Evolutionary conservation across 441 rosid genomes (phyloP), one percentile per base, ranked within the genome.

Genomic region (Arabidopsis lyrata): DNA sequence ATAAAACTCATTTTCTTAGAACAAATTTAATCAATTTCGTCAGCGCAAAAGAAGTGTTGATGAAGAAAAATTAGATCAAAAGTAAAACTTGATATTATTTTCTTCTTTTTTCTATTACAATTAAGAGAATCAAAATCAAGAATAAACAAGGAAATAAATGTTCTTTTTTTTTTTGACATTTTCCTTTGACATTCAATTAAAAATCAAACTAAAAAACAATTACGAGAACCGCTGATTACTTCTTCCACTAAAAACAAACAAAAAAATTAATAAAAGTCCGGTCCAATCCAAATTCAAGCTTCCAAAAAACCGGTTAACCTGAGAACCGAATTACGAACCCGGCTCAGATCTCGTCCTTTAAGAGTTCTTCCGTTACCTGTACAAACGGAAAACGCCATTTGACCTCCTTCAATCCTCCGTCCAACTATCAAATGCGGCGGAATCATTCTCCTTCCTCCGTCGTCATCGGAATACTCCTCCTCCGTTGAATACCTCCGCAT

Each of bases 281-380:
- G 69, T 42, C 20, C 32, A 66, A 16, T 55, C 29, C 15, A 6
- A 12, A 27, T 52, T 81, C 63, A 87, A 5, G 93, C 72, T 72
- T 94, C 98, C 79, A 91, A 77, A 80, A 91, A 94, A 0, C 97
- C 98, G 49, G 98, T 94, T 88, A 88, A 77, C 75, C 85, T 75
- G 22, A 94, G 93, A 83, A 94, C 82, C 13, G 96, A 90, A 81
- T 94, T 90, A 63, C 98, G 78, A 48, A 94, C 95, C 69, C 80
- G 83, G 32, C 93, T 88, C 75, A 94, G 82, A 81, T 90, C 84
- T 32, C 98, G 75, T 3, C 98, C 98, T 68, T 94, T 94, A 8
- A 91, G 90, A 39, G 86, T 94, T 73, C 97, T 86, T 52, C 98
- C 98, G 68, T 86, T 86, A 29, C 98, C 97, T 4, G 91, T 76